phyloP scores from a whole-genome alignment of 208 protist species.

The Phytomonas sp. region DNA sequence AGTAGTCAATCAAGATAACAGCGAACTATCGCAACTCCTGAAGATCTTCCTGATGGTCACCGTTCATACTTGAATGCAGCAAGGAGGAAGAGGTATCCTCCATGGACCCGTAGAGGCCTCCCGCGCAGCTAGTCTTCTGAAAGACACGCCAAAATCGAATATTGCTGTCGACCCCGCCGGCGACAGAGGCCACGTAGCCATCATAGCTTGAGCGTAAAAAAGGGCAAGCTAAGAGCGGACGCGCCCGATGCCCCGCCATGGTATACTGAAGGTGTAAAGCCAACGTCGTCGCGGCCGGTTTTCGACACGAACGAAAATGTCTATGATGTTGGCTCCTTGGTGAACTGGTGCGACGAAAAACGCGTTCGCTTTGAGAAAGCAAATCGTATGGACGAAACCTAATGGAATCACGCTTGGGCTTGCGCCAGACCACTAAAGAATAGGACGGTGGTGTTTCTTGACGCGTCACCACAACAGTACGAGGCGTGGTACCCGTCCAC shows the following conservation, averaged over 20 bases:
- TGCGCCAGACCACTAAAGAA: constrained; percentile 25
- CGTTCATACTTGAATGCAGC: background rate
- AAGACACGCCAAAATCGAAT: constrained; percentile 79
- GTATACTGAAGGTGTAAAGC: constrained; percentile 34
- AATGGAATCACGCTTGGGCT: background rate
- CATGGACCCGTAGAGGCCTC: background rate
- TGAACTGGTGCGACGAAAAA: background rate
- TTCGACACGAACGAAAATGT: background rate
- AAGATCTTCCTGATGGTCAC: background rate
- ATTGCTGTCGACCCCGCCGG: constrained; percentile 56
- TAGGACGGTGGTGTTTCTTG: constrained; percentile 15
- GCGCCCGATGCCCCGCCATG: constrained; percentile 56
- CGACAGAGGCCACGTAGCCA: constrained; percentile 53
- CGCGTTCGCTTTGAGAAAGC: background rate
- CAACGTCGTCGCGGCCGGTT: background rate
- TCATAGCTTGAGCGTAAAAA: constrained; percentile 30
- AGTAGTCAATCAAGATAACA: background rate
- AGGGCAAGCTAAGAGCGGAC: constrained; percentile 55
- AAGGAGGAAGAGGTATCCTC: background rate
- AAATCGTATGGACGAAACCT: background rate
- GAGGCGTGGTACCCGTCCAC: background rate
- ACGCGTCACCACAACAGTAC: background rate
- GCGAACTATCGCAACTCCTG: background rate
- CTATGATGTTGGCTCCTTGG: background rate
- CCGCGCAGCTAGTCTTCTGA: constrained; percentile 10